phyloP scores from a whole-genome alignment of 345 rosid species.

The Corchorus olitorius region DNA sequence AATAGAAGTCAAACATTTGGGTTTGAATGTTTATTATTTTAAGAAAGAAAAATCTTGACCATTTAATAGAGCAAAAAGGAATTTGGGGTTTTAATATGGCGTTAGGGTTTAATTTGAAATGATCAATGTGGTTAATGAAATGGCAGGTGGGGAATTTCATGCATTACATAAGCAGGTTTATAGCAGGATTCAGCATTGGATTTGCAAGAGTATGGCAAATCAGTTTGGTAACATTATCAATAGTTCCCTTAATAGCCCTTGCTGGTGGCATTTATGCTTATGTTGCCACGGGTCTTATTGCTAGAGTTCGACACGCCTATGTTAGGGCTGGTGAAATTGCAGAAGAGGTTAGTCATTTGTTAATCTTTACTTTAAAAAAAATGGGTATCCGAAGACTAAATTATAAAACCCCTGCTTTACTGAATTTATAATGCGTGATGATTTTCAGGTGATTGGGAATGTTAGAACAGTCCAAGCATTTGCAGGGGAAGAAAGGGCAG shows the following conservation, averaged over 20 bases:
- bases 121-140: not conserved
- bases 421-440: too few species aligned
- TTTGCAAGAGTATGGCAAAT: conserved; percentile 92
- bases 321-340: conserved; percentile 96
- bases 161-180: conserved; percentile 89
- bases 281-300: conserved; percentile 79
- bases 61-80: too few species aligned
- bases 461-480: conserved; percentile 98
- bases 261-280: conserved; percentile 93
- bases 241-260: conserved; percentile 89
- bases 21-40: not conserved
- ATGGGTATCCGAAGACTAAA: too few species aligned
- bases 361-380: not conserved
- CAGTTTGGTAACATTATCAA: conserved; percentile 88
- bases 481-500: conserved; percentile 91
- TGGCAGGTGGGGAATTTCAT: conserved; percentile 89
- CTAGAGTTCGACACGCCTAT: conserved; percentile 76
- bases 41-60: too few species aligned
- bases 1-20: not conserved
- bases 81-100: not conserved
- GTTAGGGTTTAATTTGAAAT: not conserved
- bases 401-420: too few species aligned
- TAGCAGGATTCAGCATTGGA: conserved; percentile 87
- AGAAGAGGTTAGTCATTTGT: conserved; percentile 65
- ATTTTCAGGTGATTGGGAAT: conserved; percentile 80